A percentile compares a stretch with the other conserved stretches of the same genome.
These are phyloP conservation scores for Phytophthora sp. DNA, from an alignment of 352 stramenopile species.

Conservation along the genomic window DNA sequence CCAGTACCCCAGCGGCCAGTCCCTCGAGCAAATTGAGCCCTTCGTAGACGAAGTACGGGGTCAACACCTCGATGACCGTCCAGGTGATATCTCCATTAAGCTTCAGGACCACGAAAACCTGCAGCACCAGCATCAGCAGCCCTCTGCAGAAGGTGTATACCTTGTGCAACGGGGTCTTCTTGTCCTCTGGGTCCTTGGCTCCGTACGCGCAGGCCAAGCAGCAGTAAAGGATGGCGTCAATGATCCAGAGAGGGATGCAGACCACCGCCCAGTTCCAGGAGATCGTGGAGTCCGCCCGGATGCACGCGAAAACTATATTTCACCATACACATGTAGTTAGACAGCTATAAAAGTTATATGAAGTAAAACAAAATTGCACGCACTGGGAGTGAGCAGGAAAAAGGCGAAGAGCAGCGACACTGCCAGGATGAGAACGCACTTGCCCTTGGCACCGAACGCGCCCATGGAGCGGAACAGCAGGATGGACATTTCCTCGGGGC, in stretches of 20 bases:
- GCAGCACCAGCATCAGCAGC: constrained; percentile 73
- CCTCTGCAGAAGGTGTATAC: constrained; percentile 86
- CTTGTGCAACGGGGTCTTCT: constrained; percentile 64
- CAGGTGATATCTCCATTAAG: constrained; percentile 76
- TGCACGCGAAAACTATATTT: constrained; percentile 83
- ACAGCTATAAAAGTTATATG: constrained; percentile 7
- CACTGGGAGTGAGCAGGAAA: constrained; percentile 88
- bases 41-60: constrained; percentile 86
- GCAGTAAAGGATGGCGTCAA: constrained; percentile 80
- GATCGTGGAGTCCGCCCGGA: constrained; percentile 77
- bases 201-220: constrained; percentile 69
- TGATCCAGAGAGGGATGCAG: constrained; percentile 83
- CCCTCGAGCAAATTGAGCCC: constrained; percentile 71
- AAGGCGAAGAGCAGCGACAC: constrained; percentile 84
- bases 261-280: constrained; percentile 83
- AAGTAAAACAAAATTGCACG: constrained; percentile 23
- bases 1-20: constrained; percentile 58
- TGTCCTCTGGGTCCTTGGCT: constrained; percentile 69
- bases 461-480: constrained; percentile 79
- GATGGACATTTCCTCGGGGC: constrained; percentile 71
- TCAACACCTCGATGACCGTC: constrained; percentile 66
- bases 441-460: constrained; percentile 68
- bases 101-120: constrained; percentile 86
- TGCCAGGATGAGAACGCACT: constrained; percentile 70
- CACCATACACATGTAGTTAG: constrained; percentile 24